Evolutionary conservation across 106 monocot genomes (phyloP).

Genomic region (Ottelia alismoides): DNA sequence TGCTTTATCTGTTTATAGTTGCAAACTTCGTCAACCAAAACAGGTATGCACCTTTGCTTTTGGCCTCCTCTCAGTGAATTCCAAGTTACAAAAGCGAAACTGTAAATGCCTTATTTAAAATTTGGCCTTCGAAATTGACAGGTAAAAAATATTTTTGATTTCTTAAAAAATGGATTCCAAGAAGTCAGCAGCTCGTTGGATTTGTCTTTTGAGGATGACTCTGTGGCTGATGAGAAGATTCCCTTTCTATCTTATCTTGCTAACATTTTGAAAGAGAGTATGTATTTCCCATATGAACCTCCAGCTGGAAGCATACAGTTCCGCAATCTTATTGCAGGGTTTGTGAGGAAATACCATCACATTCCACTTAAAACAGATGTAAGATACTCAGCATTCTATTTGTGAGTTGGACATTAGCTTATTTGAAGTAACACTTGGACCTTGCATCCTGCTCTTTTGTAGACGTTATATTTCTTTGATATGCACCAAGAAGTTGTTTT

Average conservation of each 20-base stretch:
- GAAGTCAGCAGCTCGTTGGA: constrained; percentile 91
- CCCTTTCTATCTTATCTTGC: constrained; percentile 87
- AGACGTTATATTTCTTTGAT: too few species aligned
- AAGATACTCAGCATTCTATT: constrained; percentile 7
- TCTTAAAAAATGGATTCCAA: constrained; percentile 78
- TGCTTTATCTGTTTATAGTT: constrained; percentile 77
- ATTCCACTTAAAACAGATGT: constrained; percentile 60
- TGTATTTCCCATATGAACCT: constrained; percentile 63
- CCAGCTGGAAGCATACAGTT: constrained; percentile 42
- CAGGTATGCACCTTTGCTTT: constrained; percentile 19
- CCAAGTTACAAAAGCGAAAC: too few species aligned
- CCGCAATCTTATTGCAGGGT: constrained; percentile 50
- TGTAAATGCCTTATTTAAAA: too few species aligned
- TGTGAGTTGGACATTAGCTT: too few species aligned
- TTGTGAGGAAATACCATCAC: constrained; percentile 87
- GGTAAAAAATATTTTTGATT: constrained; percentile 95
- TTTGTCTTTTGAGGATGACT: constrained; percentile 90
- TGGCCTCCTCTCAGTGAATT: too few species aligned
- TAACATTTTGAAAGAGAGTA: constrained; percentile 39
- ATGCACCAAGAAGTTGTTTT: too few species aligned
- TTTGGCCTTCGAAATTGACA: constrained; percentile 11
- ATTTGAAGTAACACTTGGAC: too few species aligned
- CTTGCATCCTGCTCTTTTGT: too few species aligned
- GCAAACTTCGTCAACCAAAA: constrained; percentile 74
- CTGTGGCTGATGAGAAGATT: constrained; percentile 98